phyloP scores from a whole-genome alignment of 2,329 filamentous ascomycete species.

The Neofusicoccum parvum region DNA sequence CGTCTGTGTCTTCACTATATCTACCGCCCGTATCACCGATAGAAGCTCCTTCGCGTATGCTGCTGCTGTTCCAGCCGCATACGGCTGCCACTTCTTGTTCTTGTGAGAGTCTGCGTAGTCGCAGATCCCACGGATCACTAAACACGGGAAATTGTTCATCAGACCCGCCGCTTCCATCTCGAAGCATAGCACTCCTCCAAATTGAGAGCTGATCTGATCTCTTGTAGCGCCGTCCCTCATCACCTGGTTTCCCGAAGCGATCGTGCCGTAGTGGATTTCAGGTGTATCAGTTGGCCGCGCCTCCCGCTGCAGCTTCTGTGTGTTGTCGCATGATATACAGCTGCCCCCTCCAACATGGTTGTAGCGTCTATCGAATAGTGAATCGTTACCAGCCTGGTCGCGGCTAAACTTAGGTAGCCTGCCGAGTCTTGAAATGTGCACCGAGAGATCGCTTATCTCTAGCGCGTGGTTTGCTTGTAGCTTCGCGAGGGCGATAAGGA shows the following conservation, averaged over 20 bases:
- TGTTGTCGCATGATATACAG: slow-evolving; percentile 21
- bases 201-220: slow-evolving; percentile 22
- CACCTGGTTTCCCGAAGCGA: slow-evolving; percentile 16
- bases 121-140: slow-evolving; percentile 30
- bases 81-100: slow-evolving; percentile 28
- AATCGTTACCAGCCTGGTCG: slow-evolving; percentile 21
- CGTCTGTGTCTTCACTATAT: slow-evolving; percentile 19
- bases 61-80: slow-evolving; percentile 28
- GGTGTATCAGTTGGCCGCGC: slow-evolving; percentile 18
- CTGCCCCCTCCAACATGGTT: slow-evolving; percentile 23
- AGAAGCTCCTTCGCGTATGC: slow-evolving; percentile 29
- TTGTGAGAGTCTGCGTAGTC: slow-evolving; percentile 30
- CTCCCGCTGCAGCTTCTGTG: slow-evolving; percentile 21
- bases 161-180: slow-evolving; percentile 32
- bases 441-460: slow-evolving; percentile 12
- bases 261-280: slow-evolving; percentile 13
- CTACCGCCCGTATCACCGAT: slow-evolving; percentile 22
- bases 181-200: slow-evolving; percentile 28
- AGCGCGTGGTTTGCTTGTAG: slow-evolving; percentile 22
- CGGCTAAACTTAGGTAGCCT: slow-evolving; percentile 22
- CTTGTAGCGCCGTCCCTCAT: not conserved
- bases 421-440: slow-evolving; percentile 17
- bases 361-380: slow-evolving; percentile 27
- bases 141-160: slow-evolving; percentile 30
- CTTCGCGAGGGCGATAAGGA: slow-evolving; percentile 23